Evolutionary conservation across 805 yeast species (phyloP).

Genomic region (Cyberlindnera japonica): DNA sequence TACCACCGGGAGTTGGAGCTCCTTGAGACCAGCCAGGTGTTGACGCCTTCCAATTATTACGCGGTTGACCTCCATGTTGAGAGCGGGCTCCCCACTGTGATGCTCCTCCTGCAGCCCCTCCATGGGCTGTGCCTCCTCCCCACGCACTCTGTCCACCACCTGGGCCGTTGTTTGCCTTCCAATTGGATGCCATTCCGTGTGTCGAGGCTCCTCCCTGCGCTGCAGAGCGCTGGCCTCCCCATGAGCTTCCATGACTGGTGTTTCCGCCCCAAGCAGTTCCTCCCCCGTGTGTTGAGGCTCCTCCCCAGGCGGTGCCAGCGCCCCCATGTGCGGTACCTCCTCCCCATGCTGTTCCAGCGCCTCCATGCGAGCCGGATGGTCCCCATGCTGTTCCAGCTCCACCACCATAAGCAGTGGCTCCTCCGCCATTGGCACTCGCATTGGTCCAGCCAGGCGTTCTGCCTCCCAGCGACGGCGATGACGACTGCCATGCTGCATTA

Average conservation of each 20-base stretch:
- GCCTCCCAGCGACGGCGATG: conserved; percentile 30
- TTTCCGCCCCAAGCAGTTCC: conserved; percentile 11
- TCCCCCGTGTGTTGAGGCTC: conserved; percentile 3
- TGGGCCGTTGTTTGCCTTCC: no score
- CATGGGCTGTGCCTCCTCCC: not conserved
- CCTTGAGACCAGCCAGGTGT: not conserved
- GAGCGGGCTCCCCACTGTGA: not conserved
- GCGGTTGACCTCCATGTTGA: not conserved
- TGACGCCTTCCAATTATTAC: not conserved
- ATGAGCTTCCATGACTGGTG: not conserved
- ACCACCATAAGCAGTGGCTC: conserved; percentile 40
- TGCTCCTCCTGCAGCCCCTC: not conserved
- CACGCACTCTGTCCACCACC: no score
- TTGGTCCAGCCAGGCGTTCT: conserved; percentile 45
- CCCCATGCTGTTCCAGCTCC: conserved; percentile 44
- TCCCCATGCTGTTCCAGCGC: conserved; percentile 27
- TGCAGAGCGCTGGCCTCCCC: not conserved
- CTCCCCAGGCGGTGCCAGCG: conserved; percentile 18
- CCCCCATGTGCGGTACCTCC: conserved; percentile 17
- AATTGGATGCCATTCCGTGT: not conserved
- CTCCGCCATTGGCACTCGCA: conserved; percentile 39
- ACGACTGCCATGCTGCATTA: conserved; percentile 19
- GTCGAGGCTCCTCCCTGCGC: not conserved
- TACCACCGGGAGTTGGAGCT: not conserved
- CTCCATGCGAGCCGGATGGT: conserved; percentile 37